These are phyloP conservation scores for Diaporthe batatas DNA, from an alignment of 2,329 filamentous ascomycete genomes.

Conservation along the genomic window DNA sequence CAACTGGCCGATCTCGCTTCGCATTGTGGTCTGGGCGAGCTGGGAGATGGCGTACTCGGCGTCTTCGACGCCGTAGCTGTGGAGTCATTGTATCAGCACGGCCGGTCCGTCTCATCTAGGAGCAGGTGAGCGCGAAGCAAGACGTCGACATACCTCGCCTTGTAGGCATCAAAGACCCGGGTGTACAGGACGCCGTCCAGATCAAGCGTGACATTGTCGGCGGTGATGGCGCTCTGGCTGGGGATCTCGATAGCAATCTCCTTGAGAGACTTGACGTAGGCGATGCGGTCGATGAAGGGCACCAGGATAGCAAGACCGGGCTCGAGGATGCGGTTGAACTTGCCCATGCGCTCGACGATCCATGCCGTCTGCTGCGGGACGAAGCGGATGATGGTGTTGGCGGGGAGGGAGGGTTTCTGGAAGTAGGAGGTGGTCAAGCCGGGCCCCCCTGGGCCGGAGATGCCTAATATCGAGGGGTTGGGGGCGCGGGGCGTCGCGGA, in stretches of 20 bases:
- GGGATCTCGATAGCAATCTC: slow-evolving; percentile 97
- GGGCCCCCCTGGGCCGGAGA: slow-evolving; percentile 51
- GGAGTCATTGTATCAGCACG: not conserved
- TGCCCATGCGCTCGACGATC: slow-evolving; percentile 99
- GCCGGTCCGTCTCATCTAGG: not conserved
- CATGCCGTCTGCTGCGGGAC: slow-evolving; percentile 99
- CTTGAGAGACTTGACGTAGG: slow-evolving; percentile 98
- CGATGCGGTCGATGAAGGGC: slow-evolving; percentile 93
- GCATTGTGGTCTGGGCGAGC: slow-evolving; percentile 98
- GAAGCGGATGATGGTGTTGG: slow-evolving; percentile 95
- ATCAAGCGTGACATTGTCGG: slow-evolving; percentile 97
- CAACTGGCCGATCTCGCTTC: slow-evolving; percentile 96
- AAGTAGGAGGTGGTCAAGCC: slow-evolving; percentile 81
- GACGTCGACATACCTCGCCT: slow-evolving; percentile 79
- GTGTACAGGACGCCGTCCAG: slow-evolving; percentile 97
- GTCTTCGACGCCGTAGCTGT: slow-evolving; percentile 96
- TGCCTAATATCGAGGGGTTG: slow-evolving; percentile 44
- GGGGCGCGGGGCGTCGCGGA: slow-evolving; percentile 43
- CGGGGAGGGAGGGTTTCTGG: slow-evolving; percentile 79
- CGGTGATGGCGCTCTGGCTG: slow-evolving; percentile 96
- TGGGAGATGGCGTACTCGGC: slow-evolving; percentile 99
- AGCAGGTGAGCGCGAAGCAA: not conserved
- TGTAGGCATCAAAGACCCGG: slow-evolving; percentile 96
- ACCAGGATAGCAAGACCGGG: slow-evolving; percentile 91
- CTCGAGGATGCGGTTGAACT: slow-evolving; percentile 92